These are phyloP conservation scores for Aspergillus hiratsukae DNA, from an alignment of 2,329 filamentous ascomycete genomes.

Conservation along the genomic window DNA sequence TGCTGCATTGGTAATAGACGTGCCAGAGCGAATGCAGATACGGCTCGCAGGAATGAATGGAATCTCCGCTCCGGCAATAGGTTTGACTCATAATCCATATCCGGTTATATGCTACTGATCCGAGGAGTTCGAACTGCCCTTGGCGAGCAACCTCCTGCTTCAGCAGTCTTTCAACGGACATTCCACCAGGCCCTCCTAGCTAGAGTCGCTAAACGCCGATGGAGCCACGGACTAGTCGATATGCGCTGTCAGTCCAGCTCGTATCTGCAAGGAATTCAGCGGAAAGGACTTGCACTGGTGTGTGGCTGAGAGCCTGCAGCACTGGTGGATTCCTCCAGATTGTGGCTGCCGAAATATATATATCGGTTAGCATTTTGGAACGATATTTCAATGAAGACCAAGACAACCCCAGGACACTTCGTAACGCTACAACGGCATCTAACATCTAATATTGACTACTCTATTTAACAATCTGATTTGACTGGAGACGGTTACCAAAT, in stretches of 20 bases:
- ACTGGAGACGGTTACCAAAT: too few relatives aligned
- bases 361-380: too few relatives aligned
- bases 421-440: too few relatives aligned
- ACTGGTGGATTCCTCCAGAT: too few relatives aligned
- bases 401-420: too few relatives aligned
- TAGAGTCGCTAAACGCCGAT: conserved; percentile 55
- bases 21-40: conserved; percentile 18
- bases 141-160: neutral
- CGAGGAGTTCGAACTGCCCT: conserved; percentile 1
- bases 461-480: too few relatives aligned
- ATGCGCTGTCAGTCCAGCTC: conserved; percentile 90
- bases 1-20: conserved; percentile 18
- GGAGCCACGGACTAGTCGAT: conserved; percentile 96
- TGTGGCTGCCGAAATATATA: too few relatives aligned
- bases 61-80: neutral
- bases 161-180: too few relatives aligned
- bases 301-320: too few relatives aligned
- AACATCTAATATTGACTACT: too few relatives aligned
- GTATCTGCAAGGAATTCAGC: conserved; percentile 84
- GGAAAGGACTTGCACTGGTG: neutral
- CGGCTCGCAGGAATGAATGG: neutral
- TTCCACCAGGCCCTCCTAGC: neutral
- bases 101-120: conserved; percentile 2
- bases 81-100: neutral
- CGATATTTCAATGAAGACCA: too few relatives aligned